Evolutionary conservation across 352 stramenopile genomes (phyloP).

Genomic region (Phytopythium sindhum): DNA sequence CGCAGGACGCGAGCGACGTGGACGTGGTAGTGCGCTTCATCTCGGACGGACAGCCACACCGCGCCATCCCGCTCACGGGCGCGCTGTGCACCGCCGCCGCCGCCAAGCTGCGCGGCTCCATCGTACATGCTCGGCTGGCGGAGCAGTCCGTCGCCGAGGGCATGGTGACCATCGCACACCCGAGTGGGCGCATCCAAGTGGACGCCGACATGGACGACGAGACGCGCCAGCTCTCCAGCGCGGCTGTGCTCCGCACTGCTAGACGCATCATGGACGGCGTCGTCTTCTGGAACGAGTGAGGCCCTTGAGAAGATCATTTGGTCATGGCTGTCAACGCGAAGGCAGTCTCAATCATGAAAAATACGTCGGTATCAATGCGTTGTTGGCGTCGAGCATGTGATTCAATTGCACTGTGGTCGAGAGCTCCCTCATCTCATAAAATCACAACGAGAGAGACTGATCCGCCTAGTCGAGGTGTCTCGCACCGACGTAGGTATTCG

Average conservation of each 20-base stretch:
- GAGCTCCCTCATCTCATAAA: no score
- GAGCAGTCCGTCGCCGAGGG: not conserved
- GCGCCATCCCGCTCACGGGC: slow-evolving; percentile 5
- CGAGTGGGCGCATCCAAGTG: slow-evolving; percentile 7
- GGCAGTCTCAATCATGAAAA: no score
- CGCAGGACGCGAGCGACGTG: not conserved
- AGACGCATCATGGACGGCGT: slow-evolving; percentile 7
- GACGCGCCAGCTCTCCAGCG: not conserved
- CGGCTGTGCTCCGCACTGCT: slow-evolving; percentile 5
- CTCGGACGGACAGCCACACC: slow-evolving; percentile 6
- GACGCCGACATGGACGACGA: slow-evolving; percentile 3
- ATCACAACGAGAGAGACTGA: not conserved
- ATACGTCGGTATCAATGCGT: not conserved
- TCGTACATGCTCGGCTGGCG: not conserved
- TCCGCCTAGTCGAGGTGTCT: slow-evolving; percentile 3
- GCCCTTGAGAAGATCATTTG: no score
- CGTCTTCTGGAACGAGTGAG: slow-evolving; percentile 8
- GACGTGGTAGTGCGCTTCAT: slow-evolving; percentile 7
- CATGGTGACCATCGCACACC: slow-evolving; percentile 4
- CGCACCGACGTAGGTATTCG: slow-evolving; percentile 25
- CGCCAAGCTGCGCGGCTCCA: slow-evolving; percentile 1
- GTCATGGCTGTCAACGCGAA: no score
- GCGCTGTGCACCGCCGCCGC: slow-evolving; percentile 3
- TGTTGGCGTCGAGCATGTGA: not conserved
- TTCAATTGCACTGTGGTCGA: not conserved